phyloP scores from a whole-genome alignment of 345 rosid genomes.

The Erodium maritimum region DNA sequence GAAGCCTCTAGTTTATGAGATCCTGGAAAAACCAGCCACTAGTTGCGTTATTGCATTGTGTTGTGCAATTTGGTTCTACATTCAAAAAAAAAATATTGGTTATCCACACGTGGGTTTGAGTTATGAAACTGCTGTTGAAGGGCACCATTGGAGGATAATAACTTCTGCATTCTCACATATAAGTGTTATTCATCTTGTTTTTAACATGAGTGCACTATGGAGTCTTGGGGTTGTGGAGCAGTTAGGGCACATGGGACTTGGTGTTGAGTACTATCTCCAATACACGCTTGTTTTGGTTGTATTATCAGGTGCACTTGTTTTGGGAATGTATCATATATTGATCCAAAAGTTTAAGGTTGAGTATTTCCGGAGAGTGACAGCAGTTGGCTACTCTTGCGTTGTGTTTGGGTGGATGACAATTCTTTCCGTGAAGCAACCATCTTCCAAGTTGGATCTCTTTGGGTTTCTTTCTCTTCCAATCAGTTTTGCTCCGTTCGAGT shows the following conservation, averaged over 20 bases:
- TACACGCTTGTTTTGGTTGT: constrained; percentile 72
- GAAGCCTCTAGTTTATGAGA: constrained; percentile 70
- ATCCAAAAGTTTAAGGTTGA: constrained; percentile 69
- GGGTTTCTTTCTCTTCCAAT: constrained; percentile 91
- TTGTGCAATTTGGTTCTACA: constrained; percentile 63
- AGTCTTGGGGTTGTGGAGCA: constrained; percentile 90
- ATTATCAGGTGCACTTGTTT: constrained; percentile 61
- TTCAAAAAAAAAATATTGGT: constrained; percentile 84
- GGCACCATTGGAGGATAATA: constrained; percentile 88
- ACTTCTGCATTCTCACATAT: constrained; percentile 95
- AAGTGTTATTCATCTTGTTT: constrained; percentile 82
- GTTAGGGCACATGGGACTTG: constrained; percentile 59
- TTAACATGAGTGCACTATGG: constrained; percentile 98
- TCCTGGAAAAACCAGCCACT: constrained; percentile 78
- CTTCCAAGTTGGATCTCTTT: constrained; percentile 80
- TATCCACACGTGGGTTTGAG: constrained; percentile 88
- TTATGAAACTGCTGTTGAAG: constrained; percentile 67
- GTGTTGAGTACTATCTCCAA: constrained; percentile 71
- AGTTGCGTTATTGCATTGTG: constrained; percentile 67
- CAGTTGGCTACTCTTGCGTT: constrained; percentile 97
- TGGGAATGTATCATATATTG: constrained; percentile 70
- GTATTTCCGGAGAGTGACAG: constrained; percentile 81
- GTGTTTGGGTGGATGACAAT: constrained; percentile 99
- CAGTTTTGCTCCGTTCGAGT: constrained; percentile 93
- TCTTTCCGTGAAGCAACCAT: constrained; percentile 87